Conservation (phyloP, 768 basidiomycete genomes). For the Lactarius akahatsu region DNA sequence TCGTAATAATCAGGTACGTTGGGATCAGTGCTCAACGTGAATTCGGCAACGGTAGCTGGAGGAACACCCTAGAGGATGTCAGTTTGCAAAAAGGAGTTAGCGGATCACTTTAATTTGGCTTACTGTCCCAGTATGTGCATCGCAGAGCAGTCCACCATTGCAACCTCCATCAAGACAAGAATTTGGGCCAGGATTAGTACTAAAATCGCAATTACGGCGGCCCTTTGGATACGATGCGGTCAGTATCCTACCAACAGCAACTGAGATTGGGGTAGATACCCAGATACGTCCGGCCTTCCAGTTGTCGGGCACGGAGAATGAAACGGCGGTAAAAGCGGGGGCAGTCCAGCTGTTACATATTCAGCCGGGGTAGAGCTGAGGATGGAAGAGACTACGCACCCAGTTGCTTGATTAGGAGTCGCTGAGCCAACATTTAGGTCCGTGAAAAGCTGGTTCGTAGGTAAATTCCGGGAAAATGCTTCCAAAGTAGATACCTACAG, state of each 20-base stretch:
- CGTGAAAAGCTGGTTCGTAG: constrained; percentile 35
- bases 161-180: constrained; percentile 43
- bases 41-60: constrained; percentile 41
- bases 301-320: constrained; percentile 40
- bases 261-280: constrained; percentile 28
- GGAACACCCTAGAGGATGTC: constrained; percentile 35
- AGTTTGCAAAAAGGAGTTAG: background rate
- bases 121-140: constrained; percentile 40
- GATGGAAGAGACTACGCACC: constrained; percentile 20
- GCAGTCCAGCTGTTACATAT: constrained; percentile 34
- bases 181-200: constrained; percentile 35
- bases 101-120: constrained; percentile 9
- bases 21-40: constrained; percentile 35
- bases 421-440: constrained; percentile 36
- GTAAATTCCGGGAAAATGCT: background rate
- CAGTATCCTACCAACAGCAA: background rate
- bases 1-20: constrained; percentile 37
- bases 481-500: constrained; percentile 29
- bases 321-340: constrained; percentile 32
- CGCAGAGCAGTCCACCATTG: constrained; percentile 42
- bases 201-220: constrained; percentile 43
- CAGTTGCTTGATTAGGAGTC: constrained; percentile 35
- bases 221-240: constrained; percentile 30
- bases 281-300: constrained; percentile 44
- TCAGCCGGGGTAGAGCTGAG: background rate